Evolutionary conservation across 108 stramenopile species (phyloP).

Genomic region (Seminavis robusta): DNA sequence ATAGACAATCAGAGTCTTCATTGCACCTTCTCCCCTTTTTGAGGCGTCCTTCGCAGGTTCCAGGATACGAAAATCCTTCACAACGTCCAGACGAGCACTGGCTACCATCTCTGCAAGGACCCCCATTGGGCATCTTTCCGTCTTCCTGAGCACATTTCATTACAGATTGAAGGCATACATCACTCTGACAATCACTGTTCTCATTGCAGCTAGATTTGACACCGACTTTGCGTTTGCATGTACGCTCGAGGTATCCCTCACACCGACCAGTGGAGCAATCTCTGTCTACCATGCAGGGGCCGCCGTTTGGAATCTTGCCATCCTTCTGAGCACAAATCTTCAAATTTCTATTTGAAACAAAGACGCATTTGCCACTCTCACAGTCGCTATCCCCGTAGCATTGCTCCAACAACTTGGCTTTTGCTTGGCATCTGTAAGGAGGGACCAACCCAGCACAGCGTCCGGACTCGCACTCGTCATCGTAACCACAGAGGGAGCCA

Average conservation of each 20-base stretch:
- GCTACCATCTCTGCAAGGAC: no score
- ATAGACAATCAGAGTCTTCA: slow-evolving; percentile 17
- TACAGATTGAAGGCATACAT: no score
- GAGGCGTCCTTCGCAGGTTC: slow-evolving; percentile 2
- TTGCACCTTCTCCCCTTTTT: slow-evolving; percentile 4
- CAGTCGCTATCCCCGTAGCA: slow-evolving; percentile 29
- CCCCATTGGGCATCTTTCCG: no score
- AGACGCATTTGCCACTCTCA: slow-evolving; percentile 1
- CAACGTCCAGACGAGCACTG: no score
- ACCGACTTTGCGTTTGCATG: no score
- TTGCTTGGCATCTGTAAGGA: slow-evolving; percentile 19
- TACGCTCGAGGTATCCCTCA: no score
- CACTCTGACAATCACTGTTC: no score
- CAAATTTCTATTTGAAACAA: no score
- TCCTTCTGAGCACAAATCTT: slow-evolving; percentile 1
- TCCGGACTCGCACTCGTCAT: slow-evolving; percentile 17
- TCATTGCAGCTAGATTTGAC: no score
- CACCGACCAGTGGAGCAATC: slow-evolving; percentile 13
- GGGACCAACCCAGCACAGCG: slow-evolving; percentile 15
- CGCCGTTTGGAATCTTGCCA: slow-evolving; percentile 18
- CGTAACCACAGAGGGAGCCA: slow-evolving; percentile 8
- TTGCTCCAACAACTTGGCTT: slow-evolving; percentile 6
- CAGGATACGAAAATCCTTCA: background rate
- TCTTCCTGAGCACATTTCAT: no score
- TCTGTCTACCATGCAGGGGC: slow-evolving; percentile 1